Conservation (phyloP, 2,329 filamentous ascomycete species). For the Penicillium decumbens region DNA sequence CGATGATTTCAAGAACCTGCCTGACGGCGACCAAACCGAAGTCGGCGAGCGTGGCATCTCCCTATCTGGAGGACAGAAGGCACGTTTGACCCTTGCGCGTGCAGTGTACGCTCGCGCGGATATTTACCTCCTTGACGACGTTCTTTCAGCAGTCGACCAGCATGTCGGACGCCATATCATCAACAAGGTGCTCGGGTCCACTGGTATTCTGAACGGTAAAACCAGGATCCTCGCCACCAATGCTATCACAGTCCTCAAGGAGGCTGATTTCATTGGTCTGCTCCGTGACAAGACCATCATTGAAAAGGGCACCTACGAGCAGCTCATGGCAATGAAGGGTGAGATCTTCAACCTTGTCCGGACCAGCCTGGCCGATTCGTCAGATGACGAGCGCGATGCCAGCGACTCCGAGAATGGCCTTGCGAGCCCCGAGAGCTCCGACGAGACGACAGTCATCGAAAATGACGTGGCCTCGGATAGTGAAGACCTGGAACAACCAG, state of each 20-base stretch:
- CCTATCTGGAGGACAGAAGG: slow-evolving; percentile 91
- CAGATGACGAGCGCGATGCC: slow-evolving; percentile 44
- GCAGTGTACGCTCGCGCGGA: slow-evolving; percentile 97
- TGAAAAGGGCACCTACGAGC: slow-evolving; percentile 84
- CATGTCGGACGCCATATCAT: slow-evolving; percentile 95
- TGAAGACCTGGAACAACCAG: slow-evolving; percentile 65
- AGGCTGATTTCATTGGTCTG: slow-evolving; percentile 83
- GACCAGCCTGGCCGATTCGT: slow-evolving; percentile 54
- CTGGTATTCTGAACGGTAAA: slow-evolving; percentile 76
- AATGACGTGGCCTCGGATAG: slow-evolving; percentile 52
- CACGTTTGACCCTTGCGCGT: slow-evolving; percentile 81
- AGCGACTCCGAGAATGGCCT: slow-evolving; percentile 58
- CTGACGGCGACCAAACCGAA: slow-evolving; percentile 93
- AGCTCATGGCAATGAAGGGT: slow-evolving; percentile 90
- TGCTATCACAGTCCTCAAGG: slow-evolving; percentile 81
- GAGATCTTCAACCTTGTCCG: slow-evolving; percentile 80
- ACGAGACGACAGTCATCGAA: slow-evolving; percentile 50
- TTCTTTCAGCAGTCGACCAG: slow-evolving; percentile 94
- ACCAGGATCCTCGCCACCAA: slow-evolving; percentile 93
- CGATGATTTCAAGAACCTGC: slow-evolving; percentile 86
- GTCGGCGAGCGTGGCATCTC: slow-evolving; percentile 97
- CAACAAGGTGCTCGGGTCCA: slow-evolving; percentile 82
- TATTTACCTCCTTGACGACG: slow-evolving; percentile 89
- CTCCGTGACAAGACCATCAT: slow-evolving; percentile 76
- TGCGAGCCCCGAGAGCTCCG: slow-evolving; percentile 65